Evolutionary conservation across 352 stramenopile genomes (phyloP).

Genomic region (Phytophthora meadii): DNA sequence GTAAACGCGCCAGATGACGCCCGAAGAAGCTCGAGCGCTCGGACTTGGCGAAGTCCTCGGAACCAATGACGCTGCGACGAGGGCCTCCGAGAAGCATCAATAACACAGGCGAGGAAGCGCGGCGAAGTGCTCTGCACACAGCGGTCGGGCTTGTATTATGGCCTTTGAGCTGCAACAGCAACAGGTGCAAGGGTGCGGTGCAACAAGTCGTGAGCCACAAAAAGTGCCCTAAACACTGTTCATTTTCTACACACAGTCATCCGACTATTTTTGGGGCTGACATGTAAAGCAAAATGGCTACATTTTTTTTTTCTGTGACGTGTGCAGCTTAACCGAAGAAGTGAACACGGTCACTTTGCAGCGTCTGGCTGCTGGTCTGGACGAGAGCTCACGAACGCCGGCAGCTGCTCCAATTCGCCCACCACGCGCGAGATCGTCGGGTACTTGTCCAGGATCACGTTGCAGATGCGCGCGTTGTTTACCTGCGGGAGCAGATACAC

Average conservation of each 20-base stretch:
- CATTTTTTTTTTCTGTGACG: constrained; percentile 19
- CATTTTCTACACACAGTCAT: constrained; percentile 6
- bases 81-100: constrained; percentile 38
- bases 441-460: constrained; percentile 85
- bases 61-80: constrained; percentile 33
- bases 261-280: constrained; percentile 26
- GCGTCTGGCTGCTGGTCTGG: constrained; percentile 75
- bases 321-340: neutral
- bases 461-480: constrained; percentile 87
- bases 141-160: constrained; percentile 21
- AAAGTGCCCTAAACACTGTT: constrained; percentile 11
- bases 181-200: constrained; percentile 7
- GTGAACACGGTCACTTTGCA: constrained; percentile 5
- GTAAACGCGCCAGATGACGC: constrained; percentile 51
- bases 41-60: constrained; percentile 40
- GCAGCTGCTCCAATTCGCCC: constrained; percentile 64
- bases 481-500: constrained; percentile 91
- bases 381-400: constrained; percentile 80
- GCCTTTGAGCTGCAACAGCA: constrained; percentile 3
- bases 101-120: constrained; percentile 3
- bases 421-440: constrained; percentile 83
- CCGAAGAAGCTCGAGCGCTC: constrained; percentile 54
- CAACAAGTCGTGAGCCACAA: constrained; percentile 23
- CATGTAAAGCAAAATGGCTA: constrained; percentile 19
- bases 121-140: neutral